Base-by-base conservation (phyloP, 768 basidiomycete species). In the Hirschioporus abietinus region DNA sequence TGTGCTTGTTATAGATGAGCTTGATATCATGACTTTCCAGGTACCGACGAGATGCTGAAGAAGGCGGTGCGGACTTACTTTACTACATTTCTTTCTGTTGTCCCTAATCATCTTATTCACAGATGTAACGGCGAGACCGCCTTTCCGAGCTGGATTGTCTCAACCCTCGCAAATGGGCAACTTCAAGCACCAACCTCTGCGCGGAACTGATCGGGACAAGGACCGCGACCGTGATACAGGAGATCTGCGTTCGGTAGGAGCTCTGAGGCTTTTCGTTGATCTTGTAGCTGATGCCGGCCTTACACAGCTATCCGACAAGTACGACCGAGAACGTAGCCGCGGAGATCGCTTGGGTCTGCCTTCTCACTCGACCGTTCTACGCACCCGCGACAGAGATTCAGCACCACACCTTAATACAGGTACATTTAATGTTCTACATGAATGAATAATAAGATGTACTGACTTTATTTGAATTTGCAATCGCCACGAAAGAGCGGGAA, bases 121-220 rank as follows among this genome's bases (percentile, higher is more conserved):
- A 84, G 85, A 88, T 76, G 76, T 82, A 64, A 76, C 86, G 60
- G 72, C 85, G 12, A 83, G 92, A 66, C 84, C 89, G 26, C 82
- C 87, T 7, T 93, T 92, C 73, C 86, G 91, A 34, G 83, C 91
- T 15, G 81, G 86, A 17, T 79, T 90, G 63, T 85, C 90, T 26
- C 92, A 95, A 71, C 91, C 92, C 27, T 92, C 93, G 36, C 92
- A 94, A 78, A 95, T 95, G 93, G 93, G 93, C 62, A 93, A 93
- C 74, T 95, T 95, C 76, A 91, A 92, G 74, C 93, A 94, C 72
- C 93, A 95, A 70, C 92, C 92, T 12, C 77, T 89, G 71, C 90
- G 91, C 64, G 80, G 85, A 18, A 81, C 79, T 58, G 90, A 91
- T 74, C 84, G 88, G 52, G 77, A 77, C 20, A 69, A 71, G 60